Percentiles rank a stretch among this genome's conserved stretches.
phyloP scores from a whole-genome alignment of 129 eudicot species.

The Ambrosia artemisiifolia region DNA sequence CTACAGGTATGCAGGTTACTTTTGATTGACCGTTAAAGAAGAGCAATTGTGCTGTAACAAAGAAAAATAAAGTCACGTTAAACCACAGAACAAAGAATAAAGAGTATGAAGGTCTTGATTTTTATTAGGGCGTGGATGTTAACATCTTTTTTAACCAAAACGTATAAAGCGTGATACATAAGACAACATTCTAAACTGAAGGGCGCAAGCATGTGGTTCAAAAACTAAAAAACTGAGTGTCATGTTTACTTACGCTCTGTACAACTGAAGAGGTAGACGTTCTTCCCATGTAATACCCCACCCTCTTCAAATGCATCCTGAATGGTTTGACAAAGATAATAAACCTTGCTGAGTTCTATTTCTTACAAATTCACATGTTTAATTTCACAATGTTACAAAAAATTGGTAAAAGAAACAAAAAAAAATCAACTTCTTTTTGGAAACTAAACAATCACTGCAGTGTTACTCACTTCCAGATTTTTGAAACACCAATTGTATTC shows the following conservation, averaged over 20 bases:
- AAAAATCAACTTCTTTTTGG: neutral
- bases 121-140: neutral
- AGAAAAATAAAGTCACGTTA: neutral
- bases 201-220: neutral
- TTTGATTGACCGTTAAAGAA: conserved; percentile 50
- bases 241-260: conserved; percentile 72
- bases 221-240: neutral
- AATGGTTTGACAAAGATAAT: neutral
- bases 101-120: neutral
- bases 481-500: conserved; percentile 89
- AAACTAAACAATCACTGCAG: neutral
- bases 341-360: neutral
- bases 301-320: conserved; percentile 77
- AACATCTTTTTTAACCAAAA: neutral
- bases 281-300: conserved; percentile 68
- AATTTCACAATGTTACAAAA: neutral
- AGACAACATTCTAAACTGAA: neutral
- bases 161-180: neutral
- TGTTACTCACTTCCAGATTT: conserved; percentile 79
- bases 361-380: neutral
- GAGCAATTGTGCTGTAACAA: conserved; percentile 89
- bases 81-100: conserved; percentile 4
- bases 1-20: conserved; percentile 72
- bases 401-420: neutral
- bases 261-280: conserved; percentile 81